phyloP scores from a whole-genome alignment of 257 asterid genomes.

The Linaria vulgaris region DNA sequence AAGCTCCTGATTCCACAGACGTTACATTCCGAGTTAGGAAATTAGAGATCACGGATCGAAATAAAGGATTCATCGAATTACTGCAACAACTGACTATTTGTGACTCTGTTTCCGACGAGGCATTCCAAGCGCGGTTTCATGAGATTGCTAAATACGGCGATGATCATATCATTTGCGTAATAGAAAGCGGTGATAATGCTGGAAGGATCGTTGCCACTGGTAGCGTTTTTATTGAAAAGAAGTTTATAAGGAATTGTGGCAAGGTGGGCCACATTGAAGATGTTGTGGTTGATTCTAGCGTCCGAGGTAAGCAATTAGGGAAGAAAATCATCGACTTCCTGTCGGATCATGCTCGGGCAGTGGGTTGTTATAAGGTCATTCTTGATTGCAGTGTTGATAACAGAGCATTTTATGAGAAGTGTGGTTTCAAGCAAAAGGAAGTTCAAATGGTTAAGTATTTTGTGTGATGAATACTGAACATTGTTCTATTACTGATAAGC shows the following conservation, averaged over 20 bases:
- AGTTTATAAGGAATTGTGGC: constrained; percentile 70
- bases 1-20: constrained; percentile 26
- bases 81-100: constrained; percentile 73
- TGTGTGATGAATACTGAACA: constrained; percentile 26
- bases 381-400: constrained; percentile 77
- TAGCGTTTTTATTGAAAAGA: constrained; percentile 69
- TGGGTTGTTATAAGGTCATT: constrained; percentile 86
- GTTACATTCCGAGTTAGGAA: constrained; percentile 53
- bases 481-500: not conserved
- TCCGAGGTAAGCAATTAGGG: constrained; percentile 74
- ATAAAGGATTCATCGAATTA: constrained; percentile 62
- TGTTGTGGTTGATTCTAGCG: constrained; percentile 77
- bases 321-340: constrained; percentile 63
- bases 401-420: constrained; percentile 67
- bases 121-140: constrained; percentile 46
- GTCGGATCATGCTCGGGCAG: constrained; percentile 56
- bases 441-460: constrained; percentile 81
- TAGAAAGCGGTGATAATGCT: constrained; percentile 45
- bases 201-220: constrained; percentile 76
- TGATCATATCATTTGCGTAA: constrained; percentile 64
- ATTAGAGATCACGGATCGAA: constrained; percentile 63
- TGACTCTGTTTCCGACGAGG: constrained; percentile 52
- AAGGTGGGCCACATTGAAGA: constrained; percentile 90
- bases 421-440: constrained; percentile 75
- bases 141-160: constrained; percentile 59